phyloP scores from a whole-genome alignment of 768 basidiomycete species.

The Termitomyces heimii region DNA sequence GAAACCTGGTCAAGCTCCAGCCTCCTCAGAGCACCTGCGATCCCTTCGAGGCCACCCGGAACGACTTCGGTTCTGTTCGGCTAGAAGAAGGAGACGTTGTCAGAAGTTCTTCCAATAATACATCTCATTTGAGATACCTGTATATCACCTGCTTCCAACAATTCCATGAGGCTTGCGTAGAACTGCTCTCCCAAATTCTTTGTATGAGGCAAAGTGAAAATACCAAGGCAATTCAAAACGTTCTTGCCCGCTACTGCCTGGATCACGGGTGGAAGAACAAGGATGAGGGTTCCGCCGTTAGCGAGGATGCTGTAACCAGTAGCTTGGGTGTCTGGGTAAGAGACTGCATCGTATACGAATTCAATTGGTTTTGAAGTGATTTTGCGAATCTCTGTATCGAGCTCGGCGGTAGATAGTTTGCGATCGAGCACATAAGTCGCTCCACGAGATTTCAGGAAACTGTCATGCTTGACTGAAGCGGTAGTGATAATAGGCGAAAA shows the following conservation, averaged over 20 bases:
- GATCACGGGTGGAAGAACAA: constrained; percentile 17
- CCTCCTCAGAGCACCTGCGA: constrained; percentile 28
- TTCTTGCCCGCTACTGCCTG: constrained; percentile 10
- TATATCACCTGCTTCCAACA: constrained; percentile 11
- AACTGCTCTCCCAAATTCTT: constrained; percentile 8
- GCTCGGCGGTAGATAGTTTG: not conserved
- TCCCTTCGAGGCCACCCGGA: constrained; percentile 31
- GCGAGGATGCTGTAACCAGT: constrained; percentile 30
- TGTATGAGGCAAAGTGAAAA: constrained; percentile 4
- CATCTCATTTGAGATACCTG: not conserved
- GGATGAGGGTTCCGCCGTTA: constrained; percentile 28
- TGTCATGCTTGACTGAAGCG: constrained; percentile 2
- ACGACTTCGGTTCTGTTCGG: constrained; percentile 38
- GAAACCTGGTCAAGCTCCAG: constrained; percentile 31
- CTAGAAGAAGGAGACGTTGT: constrained; percentile 10
- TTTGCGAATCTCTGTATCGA: constrained; percentile 10
- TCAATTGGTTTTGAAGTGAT: constrained; percentile 17
- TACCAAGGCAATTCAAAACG: constrained; percentile 1
- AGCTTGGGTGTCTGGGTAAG: constrained; percentile 32
- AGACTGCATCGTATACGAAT: constrained; percentile 25
- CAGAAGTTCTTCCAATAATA: not conserved
- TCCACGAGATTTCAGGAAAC: constrained; percentile 1
- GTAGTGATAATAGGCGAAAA: constrained; percentile 30
- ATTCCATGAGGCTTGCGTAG: constrained; percentile 8
- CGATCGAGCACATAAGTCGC: constrained; percentile 24